Base-by-base conservation (phyloP, 2,329 filamentous ascomycete genomes). In the Botrytis galanthina region DNA sequence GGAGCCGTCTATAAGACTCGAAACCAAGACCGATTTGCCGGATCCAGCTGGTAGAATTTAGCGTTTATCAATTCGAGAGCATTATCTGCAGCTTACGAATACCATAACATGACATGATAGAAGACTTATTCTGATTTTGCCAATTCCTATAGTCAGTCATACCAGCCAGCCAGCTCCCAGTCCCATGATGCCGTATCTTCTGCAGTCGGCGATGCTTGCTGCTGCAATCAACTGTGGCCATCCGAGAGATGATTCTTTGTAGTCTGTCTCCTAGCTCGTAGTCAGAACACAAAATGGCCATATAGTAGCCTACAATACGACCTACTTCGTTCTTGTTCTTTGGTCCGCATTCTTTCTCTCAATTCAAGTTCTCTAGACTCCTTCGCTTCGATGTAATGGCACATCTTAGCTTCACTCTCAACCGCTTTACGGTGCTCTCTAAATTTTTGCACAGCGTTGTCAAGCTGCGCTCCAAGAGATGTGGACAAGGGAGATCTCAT, bases 1-100 rank as follows among this genome's bases (percentile, higher is more conserved):
- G 16, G 22, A 59, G 6, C 29, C 35, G 32, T 59, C 67, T 7
- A 70, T 70, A 10, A 60, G 51, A 14, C 35, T 60, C 10, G 67
- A 70, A 3, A 59, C 51, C 9, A 59, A 42, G 7, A 70, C 67
- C 39, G 67, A 70, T 70, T 70, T 70, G 6, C 67, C 51, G 8
- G 48, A 70, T 22, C 67, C 67, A 60, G 67, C 67, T 70, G 7
- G 29, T 16, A 20, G 26, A 4, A 61, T 14, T 63, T 20, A 51
- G 63, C 3, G n/a, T 6, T 48, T 14, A 35, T 37, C 29, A 14
- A n/a, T 51, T 8, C 1, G 8, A 3, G 22, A 20, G n/a, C 18
- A 10, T 20, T 37, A 35, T 5, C 1, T 54, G 48, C 29, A 67
- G 32, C 69, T 63, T 71, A 63, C 59, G 59, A 7, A 71, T 71